Base-by-base conservation (phyloP, 2,329 filamentous ascomycete species). In the Podosphaera leucotricha region DNA sequence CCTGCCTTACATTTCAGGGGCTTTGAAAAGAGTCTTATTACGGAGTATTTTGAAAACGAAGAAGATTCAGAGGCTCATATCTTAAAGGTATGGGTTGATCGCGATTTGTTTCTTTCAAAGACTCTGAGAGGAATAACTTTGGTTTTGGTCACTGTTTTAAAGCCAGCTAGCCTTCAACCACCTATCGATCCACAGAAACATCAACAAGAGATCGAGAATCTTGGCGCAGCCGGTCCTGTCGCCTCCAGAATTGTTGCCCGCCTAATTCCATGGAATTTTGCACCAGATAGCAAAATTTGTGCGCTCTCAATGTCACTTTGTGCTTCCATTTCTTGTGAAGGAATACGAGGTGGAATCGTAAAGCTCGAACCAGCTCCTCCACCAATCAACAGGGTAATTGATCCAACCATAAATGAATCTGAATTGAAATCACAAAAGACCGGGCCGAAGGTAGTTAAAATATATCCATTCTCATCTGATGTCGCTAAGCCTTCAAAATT, bases 141-240 rank as follows among this genome's bases (percentile, higher is more conserved):
- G 66, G 85, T 80, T 1, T 68, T 71, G 13, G 78, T 94, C n/a
- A 78, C 81, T n/a, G 64, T 94, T n/a, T 70, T 95, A 43, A 81
- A 77, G 52, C 85, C 87, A 30, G 75, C 77, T 13, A 82, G 80
- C 2, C 62, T 93, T 20, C 75, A 85, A 50, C 68, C 75, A 46
- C 72, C 77, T 0, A 62, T 76, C 1, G 80, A 85, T 54, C 72
- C 79, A 39, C 68, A 73, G 47, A 75, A 77, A 52, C 70, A 77
- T 38, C 68, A 75, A 38, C 66, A 70, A 41, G 79, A 87, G 50
- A 75, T 75, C 45, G 77, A 81, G 43, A 68, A 71, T 19, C 66
- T 63, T 44, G 67, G 62, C 53, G 62, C 79, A 54, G 65, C 70
- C 52, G 63, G 74, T 26, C 66, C 67, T 47, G 64, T 67, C 8